Conservation (phyloP, 2,329 filamentous ascomycete species). For the Lecanicillium sp. region DNA sequence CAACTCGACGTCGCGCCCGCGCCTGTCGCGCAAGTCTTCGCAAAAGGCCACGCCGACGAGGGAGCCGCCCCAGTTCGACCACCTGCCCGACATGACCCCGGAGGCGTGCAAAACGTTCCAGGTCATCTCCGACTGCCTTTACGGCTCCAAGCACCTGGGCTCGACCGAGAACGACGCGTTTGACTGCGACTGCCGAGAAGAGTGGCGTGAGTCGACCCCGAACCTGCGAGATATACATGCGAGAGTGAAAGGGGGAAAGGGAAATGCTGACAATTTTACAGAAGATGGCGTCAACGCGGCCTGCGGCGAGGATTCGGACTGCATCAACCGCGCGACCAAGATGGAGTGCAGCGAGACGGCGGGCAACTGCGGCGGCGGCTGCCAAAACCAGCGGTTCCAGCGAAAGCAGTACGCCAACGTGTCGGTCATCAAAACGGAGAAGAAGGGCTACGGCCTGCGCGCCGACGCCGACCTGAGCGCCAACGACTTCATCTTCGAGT, state of each 20-base stretch:
- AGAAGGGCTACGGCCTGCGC: slow-evolving; percentile 92
- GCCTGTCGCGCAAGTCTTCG: slow-evolving; percentile 66
- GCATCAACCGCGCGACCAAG: slow-evolving; percentile 96
- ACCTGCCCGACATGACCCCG: slow-evolving; percentile 71
- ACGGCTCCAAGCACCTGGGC: slow-evolving; percentile 86
- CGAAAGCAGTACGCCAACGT: slow-evolving; percentile 84
- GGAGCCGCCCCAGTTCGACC: slow-evolving; percentile 60
- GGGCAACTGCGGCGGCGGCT: slow-evolving; percentile 75
- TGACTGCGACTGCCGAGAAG: slow-evolving; percentile 91
- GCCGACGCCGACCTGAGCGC: slow-evolving; percentile 69
- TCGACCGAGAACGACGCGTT: slow-evolving; percentile 83
- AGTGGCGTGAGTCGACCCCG: slow-evolving; percentile 71
- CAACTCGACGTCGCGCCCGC: slow-evolving; percentile 53
- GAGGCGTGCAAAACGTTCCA: slow-evolving; percentile 74
- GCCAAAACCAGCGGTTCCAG: slow-evolving; percentile 94
- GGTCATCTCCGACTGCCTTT: slow-evolving; percentile 77
- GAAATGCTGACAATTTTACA: slow-evolving; percentile 26
- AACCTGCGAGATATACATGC: slow-evolving; percentile 11
- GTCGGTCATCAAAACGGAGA: slow-evolving; percentile 93
- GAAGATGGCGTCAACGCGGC: slow-evolving; percentile 67
- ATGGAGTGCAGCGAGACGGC: slow-evolving; percentile 85
- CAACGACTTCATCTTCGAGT: slow-evolving; percentile 95
- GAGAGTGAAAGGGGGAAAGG: slow-evolving; percentile 15
- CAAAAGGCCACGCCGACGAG: slow-evolving; percentile 59
- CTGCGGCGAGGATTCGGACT: slow-evolving; percentile 93